Percentiles rank a stretch among this genome's conserved stretches.
phyloP scores from a whole-genome alignment of 2,329 filamentous ascomycete species.

The Trichoderma cornu-damae region DNA sequence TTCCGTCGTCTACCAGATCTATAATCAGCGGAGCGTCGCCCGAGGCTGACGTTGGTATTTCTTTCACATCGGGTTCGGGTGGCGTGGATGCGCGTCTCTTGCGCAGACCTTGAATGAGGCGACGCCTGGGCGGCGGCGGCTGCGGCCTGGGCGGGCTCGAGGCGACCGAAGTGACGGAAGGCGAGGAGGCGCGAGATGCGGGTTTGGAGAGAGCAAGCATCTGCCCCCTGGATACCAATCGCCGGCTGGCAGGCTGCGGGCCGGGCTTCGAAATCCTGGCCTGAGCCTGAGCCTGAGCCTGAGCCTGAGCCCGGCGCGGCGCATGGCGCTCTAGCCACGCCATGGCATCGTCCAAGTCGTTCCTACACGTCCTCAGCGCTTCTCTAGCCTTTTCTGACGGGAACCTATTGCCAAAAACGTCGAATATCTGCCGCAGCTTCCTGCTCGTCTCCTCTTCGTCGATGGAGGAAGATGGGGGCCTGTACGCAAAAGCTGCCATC shows the following conservation, averaged over 20 bases:
- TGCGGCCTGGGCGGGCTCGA: conserved; percentile 21
- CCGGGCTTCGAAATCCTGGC: conserved; percentile 15
- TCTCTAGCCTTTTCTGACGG: conserved; percentile 31
- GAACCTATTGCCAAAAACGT: conserved; percentile 32
- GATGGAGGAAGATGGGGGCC: conserved; percentile 35
- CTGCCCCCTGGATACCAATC: conserved; percentile 31
- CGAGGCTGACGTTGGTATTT: conserved; percentile 25
- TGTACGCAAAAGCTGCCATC: conserved; percentile 41
- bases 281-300: conserved; percentile 3
- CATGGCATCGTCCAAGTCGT: conserved; percentile 36
- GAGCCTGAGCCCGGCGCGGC: conserved; percentile 3
- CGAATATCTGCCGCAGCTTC: conserved; percentile 36
- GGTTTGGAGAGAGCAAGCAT: conserved; percentile 22
- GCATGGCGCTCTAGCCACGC: conserved; percentile 27
- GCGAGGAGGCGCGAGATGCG: neutral
- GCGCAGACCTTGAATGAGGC: conserved; percentile 36
- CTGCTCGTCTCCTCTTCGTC: conserved; percentile 34
- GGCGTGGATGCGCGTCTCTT: conserved; percentile 21
- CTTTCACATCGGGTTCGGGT: conserved; percentile 23
- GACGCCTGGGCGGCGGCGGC: conserved; percentile 27
- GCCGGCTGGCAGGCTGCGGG: conserved; percentile 21
- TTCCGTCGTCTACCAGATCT: conserved; percentile 37
- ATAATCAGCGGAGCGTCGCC: conserved; percentile 35
- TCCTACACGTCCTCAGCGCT: conserved; percentile 30
- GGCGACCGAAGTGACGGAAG: neutral